Conservation (phyloP, 2,329 filamentous ascomycete genomes). For the Thyridium curvatum region DNA sequence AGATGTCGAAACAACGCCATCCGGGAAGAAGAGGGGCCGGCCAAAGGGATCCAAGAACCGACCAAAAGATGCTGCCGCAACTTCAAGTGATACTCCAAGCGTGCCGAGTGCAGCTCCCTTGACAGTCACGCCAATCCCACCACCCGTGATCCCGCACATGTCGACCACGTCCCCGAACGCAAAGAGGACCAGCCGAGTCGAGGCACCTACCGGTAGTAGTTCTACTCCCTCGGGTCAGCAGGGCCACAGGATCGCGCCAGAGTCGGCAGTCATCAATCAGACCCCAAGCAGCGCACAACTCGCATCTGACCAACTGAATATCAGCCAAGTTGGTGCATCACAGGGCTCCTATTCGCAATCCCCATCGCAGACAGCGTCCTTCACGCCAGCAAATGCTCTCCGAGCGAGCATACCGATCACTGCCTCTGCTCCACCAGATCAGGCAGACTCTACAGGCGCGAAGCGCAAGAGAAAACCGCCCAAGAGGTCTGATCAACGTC, state of each 20-base stretch:
- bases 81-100: not conserved
- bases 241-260: too few species aligned
- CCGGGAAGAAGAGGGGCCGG: conserved; percentile 34
- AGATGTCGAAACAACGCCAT: conserved; percentile 12
- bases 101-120: not conserved
- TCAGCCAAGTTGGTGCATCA: not conserved
- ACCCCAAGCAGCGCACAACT: not conserved
- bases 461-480: conserved; percentile 23
- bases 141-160: conserved; percentile 12
- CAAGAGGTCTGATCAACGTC: conserved; percentile 4
- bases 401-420: conserved; percentile 2
- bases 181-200: conserved; percentile 19
- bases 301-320: not conserved
- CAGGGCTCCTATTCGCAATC: not conserved
- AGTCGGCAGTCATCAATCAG: too few species aligned
- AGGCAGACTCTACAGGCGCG: conserved; percentile 5
- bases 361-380: not conserved
- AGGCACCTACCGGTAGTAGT: too few species aligned
- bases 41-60: conserved; percentile 49
- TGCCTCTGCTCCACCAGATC: conserved; percentile 3
- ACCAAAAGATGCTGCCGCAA: conserved; percentile 23
- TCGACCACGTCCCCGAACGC: conserved; percentile 3
- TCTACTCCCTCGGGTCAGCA: too few species aligned
- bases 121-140: conserved; percentile 9
- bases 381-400: conserved; percentile 3